Conservation (phyloP, 805 yeast genomes). For the Kuraishia borneana region DNA sequence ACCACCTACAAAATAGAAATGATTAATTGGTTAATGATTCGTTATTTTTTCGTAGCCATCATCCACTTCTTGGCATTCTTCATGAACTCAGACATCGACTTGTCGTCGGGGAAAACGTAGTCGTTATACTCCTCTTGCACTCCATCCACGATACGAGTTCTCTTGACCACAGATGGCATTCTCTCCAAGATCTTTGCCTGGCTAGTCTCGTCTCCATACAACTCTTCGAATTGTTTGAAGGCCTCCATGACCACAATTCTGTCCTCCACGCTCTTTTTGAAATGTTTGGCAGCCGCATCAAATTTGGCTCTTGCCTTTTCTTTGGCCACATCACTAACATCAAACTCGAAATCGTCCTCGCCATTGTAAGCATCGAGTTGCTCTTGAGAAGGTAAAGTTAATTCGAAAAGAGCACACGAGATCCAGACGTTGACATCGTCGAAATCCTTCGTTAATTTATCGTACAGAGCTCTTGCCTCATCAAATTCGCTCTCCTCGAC, state of each 20-base stretch:
- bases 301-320: conserved; percentile 44
- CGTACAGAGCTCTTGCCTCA: conserved; percentile 41
- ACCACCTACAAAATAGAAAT: conserved; percentile 9
- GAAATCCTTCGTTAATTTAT: conserved; percentile 21
- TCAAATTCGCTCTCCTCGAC: conserved; percentile 49
- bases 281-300: conserved; percentile 35
- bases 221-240: conserved; percentile 50
- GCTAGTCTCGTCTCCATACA: conserved; percentile 40
- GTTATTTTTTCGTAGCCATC: not conserved
- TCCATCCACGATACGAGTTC: conserved; percentile 29
- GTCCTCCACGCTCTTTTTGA: conserved; percentile 28
- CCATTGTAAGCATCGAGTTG: conserved; percentile 32
- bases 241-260: conserved; percentile 49
- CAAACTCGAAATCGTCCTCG: conserved; percentile 37
- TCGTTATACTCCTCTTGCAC: conserved; percentile 44
- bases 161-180: conserved; percentile 43
- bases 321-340: conserved; percentile 37
- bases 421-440: conserved; percentile 41
- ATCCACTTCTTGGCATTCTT: conserved; percentile 40
- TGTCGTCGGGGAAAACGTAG: conserved; percentile 58
- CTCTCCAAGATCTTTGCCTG: conserved; percentile 26
- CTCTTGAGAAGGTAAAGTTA: conserved; percentile 45
- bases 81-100: conserved; percentile 14
- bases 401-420: conserved; percentile 60
- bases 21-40: not conserved